Base-by-base conservation (phyloP, 73 alveolate genomes). In the Stentor coeruleus region DNA sequence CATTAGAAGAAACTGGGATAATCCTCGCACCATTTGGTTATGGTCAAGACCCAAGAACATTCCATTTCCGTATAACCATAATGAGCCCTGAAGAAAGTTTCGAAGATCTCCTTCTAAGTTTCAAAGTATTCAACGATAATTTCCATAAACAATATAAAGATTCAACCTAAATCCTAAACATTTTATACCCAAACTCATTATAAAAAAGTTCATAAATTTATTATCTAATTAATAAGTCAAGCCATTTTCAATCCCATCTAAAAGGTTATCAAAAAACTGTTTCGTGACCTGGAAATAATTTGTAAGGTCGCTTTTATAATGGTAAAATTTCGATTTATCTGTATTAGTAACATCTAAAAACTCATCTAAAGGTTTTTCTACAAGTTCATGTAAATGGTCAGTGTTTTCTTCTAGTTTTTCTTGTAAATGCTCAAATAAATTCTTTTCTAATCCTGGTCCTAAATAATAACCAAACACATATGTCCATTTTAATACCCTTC, bases 401-500 rank as follows among this genome's bases (percentile, higher is more conserved):
- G 96, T 87, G 57, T 91, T 84, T 83, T 85, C 84, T 81, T 95
- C 96, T 15, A 95, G 84, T 83, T 85, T 81, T 82, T 86, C 96
- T 79, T 95, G 96, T 82, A 90, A 76, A 84, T 85, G 83, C 66
- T 84, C 90, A 87, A 91, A 95, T 74, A 91, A 79, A 14, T 77
- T 84, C 55, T 72, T 81, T 38, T 84, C 91, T 59, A 79, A 86
- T 31, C 49, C 84, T 26, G 77, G 85, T 57, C 85, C 81, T 86
- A 93, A 81, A 84, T 83, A 93, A 87, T 82, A 95, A 1, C 97
- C 98, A 84, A 82, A 92, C 0, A 91, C 89, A 80, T 96, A 96
- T 3, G 99, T 91, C 86, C 85, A 94, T 81, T 94, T 96, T 58
- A 96, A 84, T 31, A 96, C 93, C 76, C 88, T 37, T 76, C 97